Evolutionary conservation across 1,284 basidiomycete genomes (phyloP).

Genomic region (Rhizopogon parksii): DNA sequence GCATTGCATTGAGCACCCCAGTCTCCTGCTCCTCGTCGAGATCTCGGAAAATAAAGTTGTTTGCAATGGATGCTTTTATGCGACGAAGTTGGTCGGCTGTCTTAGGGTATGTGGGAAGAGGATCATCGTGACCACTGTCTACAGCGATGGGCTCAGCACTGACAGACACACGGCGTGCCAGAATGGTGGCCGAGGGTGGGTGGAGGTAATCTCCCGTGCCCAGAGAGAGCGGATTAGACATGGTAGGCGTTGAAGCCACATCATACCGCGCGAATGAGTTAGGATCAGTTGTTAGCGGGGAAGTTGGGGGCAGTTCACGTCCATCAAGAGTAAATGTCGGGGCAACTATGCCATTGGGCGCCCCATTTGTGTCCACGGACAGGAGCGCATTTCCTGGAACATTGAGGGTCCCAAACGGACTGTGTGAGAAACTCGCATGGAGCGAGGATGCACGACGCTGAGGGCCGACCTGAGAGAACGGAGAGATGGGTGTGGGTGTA

Average conservation of each 20-base stretch:
- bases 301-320: constrained; percentile 54
- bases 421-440: constrained; percentile 46
- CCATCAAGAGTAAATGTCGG: constrained; percentile 55
- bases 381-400: constrained; percentile 72
- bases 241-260: constrained; percentile 39
- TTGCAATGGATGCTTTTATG: constrained; percentile 81
- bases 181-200: constrained; percentile 67
- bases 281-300: constrained; percentile 42
- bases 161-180: constrained; percentile 89
- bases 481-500: constrained; percentile 36
- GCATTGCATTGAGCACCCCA: constrained; percentile 94
- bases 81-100: constrained; percentile 78
- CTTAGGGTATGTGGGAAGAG: constrained; percentile 76
- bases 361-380: constrained; percentile 34
- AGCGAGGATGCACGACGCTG: constrained; percentile 45
- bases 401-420: constrained; percentile 70
- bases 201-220: constrained; percentile 56
- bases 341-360: constrained; percentile 27
- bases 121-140: constrained; percentile 58
- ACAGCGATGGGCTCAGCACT: constrained; percentile 96
- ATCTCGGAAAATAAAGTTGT: constrained; percentile 94
- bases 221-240: constrained; percentile 35
- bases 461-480: constrained; percentile 41
- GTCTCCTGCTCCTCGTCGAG: constrained; percentile 94
- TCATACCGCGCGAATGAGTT: constrained; percentile 49